Evolutionary conservation across 2,329 filamentous ascomycete species (phyloP), one percentile per base, ranked within the genome.

Genomic region (Cladosporium sp.): DNA sequence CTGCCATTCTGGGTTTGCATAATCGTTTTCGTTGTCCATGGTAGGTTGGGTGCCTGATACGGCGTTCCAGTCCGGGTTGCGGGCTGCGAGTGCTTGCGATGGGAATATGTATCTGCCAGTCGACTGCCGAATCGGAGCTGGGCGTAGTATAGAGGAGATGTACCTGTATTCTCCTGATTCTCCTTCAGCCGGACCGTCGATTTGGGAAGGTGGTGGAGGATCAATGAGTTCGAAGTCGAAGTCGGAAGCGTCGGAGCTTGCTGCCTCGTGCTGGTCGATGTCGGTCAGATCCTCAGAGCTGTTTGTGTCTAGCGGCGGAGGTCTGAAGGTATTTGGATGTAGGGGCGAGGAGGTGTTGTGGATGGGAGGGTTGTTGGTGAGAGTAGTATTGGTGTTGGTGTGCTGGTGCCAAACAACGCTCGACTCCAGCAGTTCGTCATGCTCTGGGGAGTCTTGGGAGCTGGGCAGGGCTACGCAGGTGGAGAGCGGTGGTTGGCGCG

Each of bases 1-100:
- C 51, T 67, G 66, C 88, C 88, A 94, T 52, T 85, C 85, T 55
- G 92, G 82, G 65, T 81, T 87, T 65, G 88, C 86, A 69, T 93
- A 93, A 70, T 86, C 85, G 41, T 51, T 49, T 39, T 54, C 59
- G 30, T 55, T 54, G 49, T 65, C 62, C 62, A 66, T 66, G 30
- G 18, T 36, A 12, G 18, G 16, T 15, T 29, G 9, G 39, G 43
- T 33, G 27, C 16, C 45, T 40, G 25, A 25, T 30, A 25, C 27
- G 20, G 36, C 36, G 36, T 32, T 18, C 36, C 45, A 40, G 33
- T 38, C 43, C 12, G 38, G 25, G 27, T 32, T 20, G 35, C 20
- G 25, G 25, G 33, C 45, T 12, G 16, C 19, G 20, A 16, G 16
- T 11, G 38, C 18, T 13, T 33, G 36, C n/a, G 38, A 19, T 11